Conservation (phyloP, 768 basidiomycete genomes). For the Leucocoprinus sp. region DNA sequence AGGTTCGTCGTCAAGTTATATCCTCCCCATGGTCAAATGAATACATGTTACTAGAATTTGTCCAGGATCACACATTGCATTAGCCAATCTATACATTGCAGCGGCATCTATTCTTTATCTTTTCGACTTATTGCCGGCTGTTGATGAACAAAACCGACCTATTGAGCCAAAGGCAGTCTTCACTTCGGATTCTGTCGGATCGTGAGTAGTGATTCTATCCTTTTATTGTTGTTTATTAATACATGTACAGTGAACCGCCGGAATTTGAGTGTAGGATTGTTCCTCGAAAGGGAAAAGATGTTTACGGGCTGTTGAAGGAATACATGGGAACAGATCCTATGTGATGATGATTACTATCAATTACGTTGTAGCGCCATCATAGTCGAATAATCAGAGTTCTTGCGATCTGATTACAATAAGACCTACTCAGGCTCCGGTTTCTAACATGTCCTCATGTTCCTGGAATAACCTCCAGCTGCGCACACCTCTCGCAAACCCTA, state of each 20-base stretch:
- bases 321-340: neutral
- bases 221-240: neutral
- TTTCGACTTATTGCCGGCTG: slow-evolving; percentile 22
- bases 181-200: neutral
- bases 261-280: neutral
- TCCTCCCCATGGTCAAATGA: neutral
- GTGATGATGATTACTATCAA: neutral
- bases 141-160: slow-evolving; percentile 19
- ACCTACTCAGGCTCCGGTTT: no score
- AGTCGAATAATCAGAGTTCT: no score
- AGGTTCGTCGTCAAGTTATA: neutral
- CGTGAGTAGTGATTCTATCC: neutral
- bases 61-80: slow-evolving; percentile 26
- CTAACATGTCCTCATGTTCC: no score
- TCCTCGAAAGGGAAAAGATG: neutral
- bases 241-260: neutral
- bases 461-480: no score
- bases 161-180: slow-evolving; percentile 9
- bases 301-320: neutral
- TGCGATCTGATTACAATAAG: no score
- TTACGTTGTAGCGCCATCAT: no score
- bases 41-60: slow-evolving; percentile 19
- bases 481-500: no score
- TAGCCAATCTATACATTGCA: slow-evolving; percentile 19
- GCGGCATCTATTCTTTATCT: slow-evolving; percentile 24